Percentiles rank a stretch among this genome's conserved stretches.
phyloP scores from a whole-genome alignment of 805 yeast genomes.

The Wickerhamiella nectarea region DNA sequence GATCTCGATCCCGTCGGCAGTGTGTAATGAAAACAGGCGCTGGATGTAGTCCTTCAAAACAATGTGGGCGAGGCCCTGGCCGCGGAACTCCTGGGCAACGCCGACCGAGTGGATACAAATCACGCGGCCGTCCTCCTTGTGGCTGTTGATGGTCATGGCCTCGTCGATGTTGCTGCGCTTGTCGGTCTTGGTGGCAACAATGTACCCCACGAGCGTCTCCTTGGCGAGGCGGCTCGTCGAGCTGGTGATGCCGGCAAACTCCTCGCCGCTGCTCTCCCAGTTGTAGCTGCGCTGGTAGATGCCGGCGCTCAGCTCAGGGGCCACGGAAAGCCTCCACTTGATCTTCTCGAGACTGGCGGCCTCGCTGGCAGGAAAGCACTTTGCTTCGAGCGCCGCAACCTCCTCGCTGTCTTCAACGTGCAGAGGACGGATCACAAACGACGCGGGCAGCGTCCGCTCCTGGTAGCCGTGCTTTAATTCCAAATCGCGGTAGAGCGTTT shows the following conservation, averaged over 20 bases:
- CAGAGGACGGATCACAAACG: conserved; percentile 61
- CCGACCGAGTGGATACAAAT: conserved; percentile 77
- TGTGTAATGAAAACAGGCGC: conserved; percentile 72
- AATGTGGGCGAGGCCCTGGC: conserved; percentile 69
- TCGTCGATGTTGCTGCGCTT: conserved; percentile 37
- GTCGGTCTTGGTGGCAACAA: conserved; percentile 59
- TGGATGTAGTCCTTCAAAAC: conserved; percentile 82
- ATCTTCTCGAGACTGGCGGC: conserved; percentile 52
- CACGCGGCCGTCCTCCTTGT: conserved; percentile 55
- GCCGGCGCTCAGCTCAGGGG: conserved; percentile 89
- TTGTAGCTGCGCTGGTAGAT: conserved; percentile 40
- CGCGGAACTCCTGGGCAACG: conserved; percentile 63
- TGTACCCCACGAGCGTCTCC: conserved; percentile 66
- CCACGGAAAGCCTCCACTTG: conserved; percentile 55
- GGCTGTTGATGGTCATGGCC: conserved; percentile 48
- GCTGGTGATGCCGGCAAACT: conserved; percentile 22
- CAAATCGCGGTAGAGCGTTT: conserved; percentile 19
- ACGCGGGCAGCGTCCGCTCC: conserved; percentile 33
- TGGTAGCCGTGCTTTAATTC: conserved; percentile 17
- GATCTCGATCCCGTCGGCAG: conserved; percentile 63
- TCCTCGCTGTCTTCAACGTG: conserved; percentile 58
- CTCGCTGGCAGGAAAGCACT: conserved; percentile 59
- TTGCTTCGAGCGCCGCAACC: conserved; percentile 45
- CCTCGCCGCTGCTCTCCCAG: conserved; percentile 18
- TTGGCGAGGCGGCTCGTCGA: conserved; percentile 21